phyloP scores from a whole-genome alignment of 129 eudicot genomes.

The Flaveria bidentis region DNA sequence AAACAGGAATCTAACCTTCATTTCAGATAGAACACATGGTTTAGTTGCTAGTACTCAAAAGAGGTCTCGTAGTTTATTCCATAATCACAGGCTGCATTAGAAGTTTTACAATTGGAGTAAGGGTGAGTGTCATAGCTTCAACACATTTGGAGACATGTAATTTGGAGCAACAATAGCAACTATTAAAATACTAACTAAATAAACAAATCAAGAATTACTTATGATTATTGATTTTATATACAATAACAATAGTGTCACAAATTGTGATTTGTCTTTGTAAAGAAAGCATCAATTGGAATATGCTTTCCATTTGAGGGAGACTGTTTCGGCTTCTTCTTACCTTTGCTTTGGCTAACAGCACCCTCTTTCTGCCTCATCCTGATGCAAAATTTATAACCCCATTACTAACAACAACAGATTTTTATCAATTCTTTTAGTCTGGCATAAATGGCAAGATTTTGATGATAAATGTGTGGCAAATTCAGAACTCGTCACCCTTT shows the following conservation, averaged over 20 bases:
- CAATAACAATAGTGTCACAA: slow-evolving; percentile 12
- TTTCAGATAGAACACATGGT: background rate
- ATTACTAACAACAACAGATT: background rate
- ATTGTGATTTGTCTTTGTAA: slow-evolving; percentile 50
- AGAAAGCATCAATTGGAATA: slow-evolving; percentile 67
- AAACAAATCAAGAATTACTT: background rate
- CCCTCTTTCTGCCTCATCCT: slow-evolving; percentile 55
- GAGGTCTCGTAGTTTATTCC: background rate
- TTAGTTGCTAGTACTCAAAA: background rate
- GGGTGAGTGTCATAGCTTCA: background rate
- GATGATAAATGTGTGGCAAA: background rate
- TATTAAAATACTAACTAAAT: background rate
- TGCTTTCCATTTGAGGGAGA: slow-evolving; percentile 52
- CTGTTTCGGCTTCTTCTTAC: slow-evolving; percentile 70
- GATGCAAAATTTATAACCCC: slow-evolving; percentile 16
- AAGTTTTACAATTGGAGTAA: background rate
- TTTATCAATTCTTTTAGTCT: background rate
- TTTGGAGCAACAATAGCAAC: slow-evolving; percentile 19
- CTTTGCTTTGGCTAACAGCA: slow-evolving; percentile 39
- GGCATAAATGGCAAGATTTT: background rate
- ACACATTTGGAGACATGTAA: background rate
- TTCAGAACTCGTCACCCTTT: background rate
- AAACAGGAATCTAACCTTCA: too few relatives aligned
- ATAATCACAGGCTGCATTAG: background rate
- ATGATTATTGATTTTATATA: background rate